Conservation (phyloP, 768 basidiomycete species). For the Hericium erinaceus region DNA sequence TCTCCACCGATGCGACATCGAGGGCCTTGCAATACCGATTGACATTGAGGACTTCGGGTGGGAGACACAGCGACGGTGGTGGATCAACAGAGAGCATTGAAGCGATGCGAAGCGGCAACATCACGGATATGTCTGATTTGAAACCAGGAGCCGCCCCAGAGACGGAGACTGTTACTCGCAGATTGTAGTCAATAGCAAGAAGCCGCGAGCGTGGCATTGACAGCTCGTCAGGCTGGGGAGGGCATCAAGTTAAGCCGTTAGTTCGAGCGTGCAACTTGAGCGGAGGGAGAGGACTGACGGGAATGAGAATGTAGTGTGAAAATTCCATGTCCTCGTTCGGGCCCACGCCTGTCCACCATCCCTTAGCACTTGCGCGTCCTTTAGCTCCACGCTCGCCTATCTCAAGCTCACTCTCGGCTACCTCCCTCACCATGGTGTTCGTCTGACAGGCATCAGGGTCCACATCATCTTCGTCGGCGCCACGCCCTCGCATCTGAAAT, state of each 20-base stretch:
- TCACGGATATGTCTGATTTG: conserved; percentile 55
- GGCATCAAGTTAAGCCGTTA: not conserved
- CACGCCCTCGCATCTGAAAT: conserved; percentile 22
- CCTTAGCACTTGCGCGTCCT: conserved; percentile 71
- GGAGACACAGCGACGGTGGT: conserved; percentile 35
- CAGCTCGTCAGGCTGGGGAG: conserved; percentile 52
- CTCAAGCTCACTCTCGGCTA: conserved; percentile 57
- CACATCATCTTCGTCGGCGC: conserved; percentile 13
- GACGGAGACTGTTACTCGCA: conserved; percentile 55
- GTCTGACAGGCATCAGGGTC: conserved; percentile 60
- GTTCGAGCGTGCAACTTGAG: not conserved
- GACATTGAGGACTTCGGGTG: not conserved
- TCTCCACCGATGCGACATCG: not conserved
- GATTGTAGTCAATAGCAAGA: conserved; percentile 66
- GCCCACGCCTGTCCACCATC: conserved; percentile 83
- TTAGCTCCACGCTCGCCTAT: conserved; percentile 53
- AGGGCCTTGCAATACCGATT: not conserved
- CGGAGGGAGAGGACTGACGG: conserved; percentile 40
- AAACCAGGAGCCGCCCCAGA: conserved; percentile 32
- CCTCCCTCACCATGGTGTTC: conserved; percentile 48
- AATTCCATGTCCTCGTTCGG: conserved; percentile 55
- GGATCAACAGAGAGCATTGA: conserved; percentile 85
- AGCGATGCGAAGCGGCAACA: conserved; percentile 67
- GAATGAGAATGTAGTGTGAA: conserved; percentile 59
- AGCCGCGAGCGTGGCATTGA: conserved; percentile 60